A percentile compares a stretch with the other conserved stretches of the same genome.
Conservation (phyloP, 2,329 filamentous ascomycete genomes). For the Arthrobotrys entomopaga region DNA sequence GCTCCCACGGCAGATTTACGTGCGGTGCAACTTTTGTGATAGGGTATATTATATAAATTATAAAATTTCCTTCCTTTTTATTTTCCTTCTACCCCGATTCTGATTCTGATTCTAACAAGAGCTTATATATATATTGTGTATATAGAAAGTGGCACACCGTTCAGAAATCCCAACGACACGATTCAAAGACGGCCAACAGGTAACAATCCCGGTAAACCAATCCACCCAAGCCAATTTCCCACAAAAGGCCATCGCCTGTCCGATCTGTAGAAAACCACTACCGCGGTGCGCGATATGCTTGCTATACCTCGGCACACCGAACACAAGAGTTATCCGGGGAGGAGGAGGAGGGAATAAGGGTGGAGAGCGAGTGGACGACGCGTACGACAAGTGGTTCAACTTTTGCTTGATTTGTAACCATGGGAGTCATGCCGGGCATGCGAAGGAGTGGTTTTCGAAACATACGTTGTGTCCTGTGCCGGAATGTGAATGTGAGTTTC, state of each 20-base stretch:
- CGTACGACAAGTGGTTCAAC: conserved; percentile 66
- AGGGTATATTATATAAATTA: conserved; percentile 61
- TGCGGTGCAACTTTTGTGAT: conserved; percentile 82
- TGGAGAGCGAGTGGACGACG: conserved; percentile 65
- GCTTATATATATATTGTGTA: no score
- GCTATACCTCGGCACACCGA: conserved; percentile 73
- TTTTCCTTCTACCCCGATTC: no score
- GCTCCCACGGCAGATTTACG: conserved; percentile 74
- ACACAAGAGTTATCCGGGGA: conserved; percentile 67
- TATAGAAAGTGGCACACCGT: conserved; percentile 60
- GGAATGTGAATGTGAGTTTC: conserved; percentile 73
- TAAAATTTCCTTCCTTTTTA: conserved; percentile 20
- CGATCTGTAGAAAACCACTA: conserved; percentile 73
- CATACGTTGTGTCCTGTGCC: conserved; percentile 75
- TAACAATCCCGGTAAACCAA: conserved; percentile 68
- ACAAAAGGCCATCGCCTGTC: conserved; percentile 70
- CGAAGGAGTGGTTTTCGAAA: conserved; percentile 73
- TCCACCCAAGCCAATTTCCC: conserved; percentile 47
- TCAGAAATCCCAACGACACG: conserved; percentile 48
- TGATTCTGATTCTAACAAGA: conserved; percentile 24
- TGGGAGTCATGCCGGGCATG: conserved; percentile 74
- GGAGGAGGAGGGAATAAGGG: conserved; percentile 61
- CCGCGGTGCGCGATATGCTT: conserved; percentile 75
- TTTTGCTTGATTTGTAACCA: conserved; percentile 77
- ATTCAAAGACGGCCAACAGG: conserved; percentile 56